phyloP scores from a whole-genome alignment of 305 asterid genomes.

The Fraxinus xanthoxyloides region DNA sequence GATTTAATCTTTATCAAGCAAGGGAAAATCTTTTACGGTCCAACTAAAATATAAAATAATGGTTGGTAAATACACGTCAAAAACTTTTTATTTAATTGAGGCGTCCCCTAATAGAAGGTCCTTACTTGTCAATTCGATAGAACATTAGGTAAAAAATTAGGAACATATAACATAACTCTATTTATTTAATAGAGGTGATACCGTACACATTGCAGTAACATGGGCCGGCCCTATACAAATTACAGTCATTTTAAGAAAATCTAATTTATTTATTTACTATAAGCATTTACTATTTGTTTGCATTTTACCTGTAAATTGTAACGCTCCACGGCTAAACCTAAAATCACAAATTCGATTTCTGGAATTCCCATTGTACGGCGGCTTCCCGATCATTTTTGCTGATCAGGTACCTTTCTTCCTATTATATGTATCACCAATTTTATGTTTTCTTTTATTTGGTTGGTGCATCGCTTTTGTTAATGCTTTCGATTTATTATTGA shows the following conservation, averaged over 20 bases:
- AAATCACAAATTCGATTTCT: slow-evolving; percentile 1
- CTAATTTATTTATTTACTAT: background rate
- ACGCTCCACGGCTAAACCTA: slow-evolving; percentile 23
- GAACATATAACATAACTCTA: no score
- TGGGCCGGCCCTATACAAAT: background rate
- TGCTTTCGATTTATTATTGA: background rate
- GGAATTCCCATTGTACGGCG: background rate
- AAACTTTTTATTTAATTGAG: no score
- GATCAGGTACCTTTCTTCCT: slow-evolving; percentile 21
- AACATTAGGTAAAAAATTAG: no score
- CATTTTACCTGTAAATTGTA: background rate
- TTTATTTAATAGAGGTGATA: no score
- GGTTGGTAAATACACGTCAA: no score
- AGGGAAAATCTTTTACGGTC: no score
- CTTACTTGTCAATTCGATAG: no score
- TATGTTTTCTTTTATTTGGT: background rate
- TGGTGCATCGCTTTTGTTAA: background rate
- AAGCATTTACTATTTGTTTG: background rate
- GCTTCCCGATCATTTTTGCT: background rate
- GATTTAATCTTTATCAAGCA: no score
- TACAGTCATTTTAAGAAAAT: background rate
- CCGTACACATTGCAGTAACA: no score
- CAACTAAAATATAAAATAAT: no score
- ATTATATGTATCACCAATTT: background rate
- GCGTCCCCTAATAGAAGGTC: no score